These are phyloP conservation scores for Blastobotrys buckinghamii DNA, from an alignment of 1,139 yeast species.

Conservation along the genomic window DNA sequence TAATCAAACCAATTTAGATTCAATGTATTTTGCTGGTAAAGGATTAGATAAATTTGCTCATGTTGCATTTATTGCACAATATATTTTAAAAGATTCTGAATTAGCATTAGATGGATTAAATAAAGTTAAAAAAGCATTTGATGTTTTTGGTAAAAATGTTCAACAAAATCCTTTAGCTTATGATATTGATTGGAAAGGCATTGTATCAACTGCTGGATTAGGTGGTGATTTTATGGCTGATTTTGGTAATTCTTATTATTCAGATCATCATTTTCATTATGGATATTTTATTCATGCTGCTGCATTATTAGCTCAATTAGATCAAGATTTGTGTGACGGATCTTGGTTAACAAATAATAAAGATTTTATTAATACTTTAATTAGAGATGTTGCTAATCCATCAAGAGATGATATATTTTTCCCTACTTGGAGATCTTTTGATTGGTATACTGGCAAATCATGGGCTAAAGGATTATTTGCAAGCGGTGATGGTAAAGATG, in stretches of 20 bases:
- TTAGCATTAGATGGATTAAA: slow-evolving; percentile 40
- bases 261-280: slow-evolving; percentile 73
- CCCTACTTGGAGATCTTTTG: slow-evolving; percentile 65
- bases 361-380: slow-evolving; percentile 49
- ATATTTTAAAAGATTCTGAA: slow-evolving; percentile 41
- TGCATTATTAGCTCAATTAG: slow-evolving; percentile 49
- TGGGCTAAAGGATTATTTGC: slow-evolving; percentile 68
- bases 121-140: slow-evolving; percentile 50
- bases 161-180: slow-evolving; percentile 60
- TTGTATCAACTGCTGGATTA: slow-evolving; percentile 48
- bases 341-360: slow-evolving; percentile 53
- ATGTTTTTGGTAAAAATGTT: slow-evolving; percentile 40
- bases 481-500: slow-evolving; percentile 62
- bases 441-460: slow-evolving; percentile 71
- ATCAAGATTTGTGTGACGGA: slow-evolving; percentile 39
- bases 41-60: slow-evolving; percentile 63
- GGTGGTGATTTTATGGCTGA: slow-evolving; percentile 43
- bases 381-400: slow-evolving; percentile 71
- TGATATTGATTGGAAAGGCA: slow-evolving; percentile 61
- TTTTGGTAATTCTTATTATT: slow-evolving; percentile 60
- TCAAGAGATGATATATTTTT: slow-evolving; percentile 43
- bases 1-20: slow-evolving; percentile 40
- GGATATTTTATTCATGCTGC: slow-evolving; percentile 71
- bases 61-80: slow-evolving; percentile 50
- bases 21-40: slow-evolving; percentile 62